Percentiles rank a stretch among this genome's conserved stretches.
phyloP scores from a whole-genome alignment of 805 yeast genomes.

The Citeromyces matritensis region DNA sequence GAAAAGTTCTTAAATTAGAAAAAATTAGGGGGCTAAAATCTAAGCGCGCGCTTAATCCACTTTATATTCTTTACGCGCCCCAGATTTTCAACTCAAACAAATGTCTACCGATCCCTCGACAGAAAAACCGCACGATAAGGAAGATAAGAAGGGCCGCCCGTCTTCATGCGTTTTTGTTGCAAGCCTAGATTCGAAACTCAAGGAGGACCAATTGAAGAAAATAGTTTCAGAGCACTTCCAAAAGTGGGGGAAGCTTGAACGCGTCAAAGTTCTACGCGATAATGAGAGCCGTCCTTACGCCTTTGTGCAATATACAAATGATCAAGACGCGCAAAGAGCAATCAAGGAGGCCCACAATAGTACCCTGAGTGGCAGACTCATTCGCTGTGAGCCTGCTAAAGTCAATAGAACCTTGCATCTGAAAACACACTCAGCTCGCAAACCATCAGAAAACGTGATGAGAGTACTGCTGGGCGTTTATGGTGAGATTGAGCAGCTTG shows the following conservation, averaged over 20 bases:
- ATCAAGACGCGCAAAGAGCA: slow-evolving; percentile 56
- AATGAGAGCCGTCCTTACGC: slow-evolving; percentile 80
- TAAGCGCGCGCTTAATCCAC: too few relatives aligned
- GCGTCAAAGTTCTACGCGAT: slow-evolving; percentile 77
- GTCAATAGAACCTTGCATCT: slow-evolving; percentile 78
- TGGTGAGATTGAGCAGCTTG: slow-evolving; percentile 68
- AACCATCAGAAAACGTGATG: slow-evolving; percentile 15
- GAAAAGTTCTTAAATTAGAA: too few relatives aligned
- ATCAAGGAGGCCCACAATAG: slow-evolving; percentile 56
- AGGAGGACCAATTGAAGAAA: slow-evolving; percentile 59
- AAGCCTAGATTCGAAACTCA: slow-evolving; percentile 47
- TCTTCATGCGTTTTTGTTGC: slow-evolving; percentile 86
- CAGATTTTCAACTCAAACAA: too few relatives aligned
- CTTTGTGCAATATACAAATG: slow-evolving; percentile 72
- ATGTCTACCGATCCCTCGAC: too few relatives aligned
- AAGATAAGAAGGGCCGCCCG: slow-evolving; percentile 59
- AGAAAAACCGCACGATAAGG: too few relatives aligned
- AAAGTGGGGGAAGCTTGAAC: slow-evolving; percentile 54
- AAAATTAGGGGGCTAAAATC: too few relatives aligned
- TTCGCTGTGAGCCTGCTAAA: slow-evolving; percentile 83
- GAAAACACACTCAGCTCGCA: slow-evolving; percentile 12
- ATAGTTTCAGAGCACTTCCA: slow-evolving; percentile 58
- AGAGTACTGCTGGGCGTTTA: slow-evolving; percentile 25
- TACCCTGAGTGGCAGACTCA: slow-evolving; percentile 52
- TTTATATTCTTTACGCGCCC: too few relatives aligned